Evolutionary conservation across 257 asterid species (phyloP), one percentile per base, ranked within the genome.

Genomic region (Jacaranda copaia): DNA sequence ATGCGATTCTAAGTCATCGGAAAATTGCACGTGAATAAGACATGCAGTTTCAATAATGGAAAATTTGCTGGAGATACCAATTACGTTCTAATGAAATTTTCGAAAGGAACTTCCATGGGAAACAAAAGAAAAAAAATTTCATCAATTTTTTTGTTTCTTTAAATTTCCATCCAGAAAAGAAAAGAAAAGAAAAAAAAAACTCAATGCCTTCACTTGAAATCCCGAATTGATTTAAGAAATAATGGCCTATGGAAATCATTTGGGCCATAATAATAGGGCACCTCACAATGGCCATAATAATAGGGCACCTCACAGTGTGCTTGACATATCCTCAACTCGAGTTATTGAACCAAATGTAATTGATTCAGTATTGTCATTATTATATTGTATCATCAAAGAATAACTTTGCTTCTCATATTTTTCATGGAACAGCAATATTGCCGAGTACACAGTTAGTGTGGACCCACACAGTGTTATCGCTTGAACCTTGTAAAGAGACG

Each of bases 191-290:
- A 25, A 25, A 25, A 25, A 1, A 25, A 25, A 25, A 2, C 2
- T 25, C 32, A 25, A 25, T 25, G 1, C 32, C 1, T 25, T 25
- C 32, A 25, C 32, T 25, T 25, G 32, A 25, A 25, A 25, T 25
- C 32, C 2, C 32, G 32, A 25, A 25, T 25, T 25, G 32, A 25
- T 25, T 25, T 25, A 25, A 25, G 32, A 25, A 25, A 25, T 25
- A 9, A 70, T 78, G 45, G 74, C 86, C 86, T 1, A 42, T 14
- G 0, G 64, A 77, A 58, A 82, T 82, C 83, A 58, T 75, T 0
- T 83, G 86, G 6, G 86, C 69, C 42, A 79, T 79, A 13, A 83
- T 81, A 39, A 83, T 83, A 0, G 81, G 86, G 49, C 81, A 76
- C 35, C 86, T 79, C 3, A 83, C 86, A 11, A 0, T 60, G 38